Conservation (phyloP, 169 alveolate genomes). For the Cryptosporidium meleagridis region DNA sequence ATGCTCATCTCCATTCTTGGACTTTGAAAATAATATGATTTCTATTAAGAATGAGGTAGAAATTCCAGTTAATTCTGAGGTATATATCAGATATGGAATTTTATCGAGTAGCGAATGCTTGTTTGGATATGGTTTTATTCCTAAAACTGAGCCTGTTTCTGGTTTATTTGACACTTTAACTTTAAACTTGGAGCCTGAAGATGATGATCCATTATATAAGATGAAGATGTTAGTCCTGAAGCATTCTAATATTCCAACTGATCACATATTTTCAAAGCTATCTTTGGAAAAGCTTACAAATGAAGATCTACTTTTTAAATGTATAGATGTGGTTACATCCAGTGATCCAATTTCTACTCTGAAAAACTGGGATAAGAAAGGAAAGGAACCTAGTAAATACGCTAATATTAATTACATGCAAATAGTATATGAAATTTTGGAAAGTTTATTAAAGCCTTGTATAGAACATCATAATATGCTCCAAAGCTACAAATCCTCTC, state of each 20-base stretch:
- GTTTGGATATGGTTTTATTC: constrained; percentile 57
- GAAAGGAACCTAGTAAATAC: neutral
- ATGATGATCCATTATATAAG: constrained; percentile 64
- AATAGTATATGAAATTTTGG: constrained; percentile 33
- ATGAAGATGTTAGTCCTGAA: constrained; percentile 54
- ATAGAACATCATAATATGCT: constrained; percentile 3
- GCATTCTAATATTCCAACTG: constrained; percentile 59
- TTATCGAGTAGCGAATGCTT: constrained; percentile 41
- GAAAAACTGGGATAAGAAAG: constrained; percentile 37
- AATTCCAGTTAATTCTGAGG: constrained; percentile 9
- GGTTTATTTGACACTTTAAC: constrained; percentile 68
- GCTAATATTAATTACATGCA: neutral
- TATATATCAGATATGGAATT: constrained; percentile 54
- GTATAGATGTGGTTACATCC: constrained; percentile 53
- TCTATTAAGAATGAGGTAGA: constrained; percentile 50
- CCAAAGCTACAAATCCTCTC: constrained; percentile 26
- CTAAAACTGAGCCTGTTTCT: constrained; percentile 27
- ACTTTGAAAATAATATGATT: constrained; percentile 6
- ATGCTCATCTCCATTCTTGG: constrained; percentile 54
- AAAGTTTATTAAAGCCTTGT: constrained; percentile 33
- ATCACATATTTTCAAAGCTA: constrained; percentile 54
- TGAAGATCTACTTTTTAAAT: constrained; percentile 43
- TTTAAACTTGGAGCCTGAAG: constrained; percentile 62
- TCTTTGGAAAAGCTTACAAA: constrained; percentile 33
- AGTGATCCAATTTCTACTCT: constrained; percentile 58